Base-by-base conservation (phyloP, 164 flowering plant species). In the Cinnamomum chago region DNA sequence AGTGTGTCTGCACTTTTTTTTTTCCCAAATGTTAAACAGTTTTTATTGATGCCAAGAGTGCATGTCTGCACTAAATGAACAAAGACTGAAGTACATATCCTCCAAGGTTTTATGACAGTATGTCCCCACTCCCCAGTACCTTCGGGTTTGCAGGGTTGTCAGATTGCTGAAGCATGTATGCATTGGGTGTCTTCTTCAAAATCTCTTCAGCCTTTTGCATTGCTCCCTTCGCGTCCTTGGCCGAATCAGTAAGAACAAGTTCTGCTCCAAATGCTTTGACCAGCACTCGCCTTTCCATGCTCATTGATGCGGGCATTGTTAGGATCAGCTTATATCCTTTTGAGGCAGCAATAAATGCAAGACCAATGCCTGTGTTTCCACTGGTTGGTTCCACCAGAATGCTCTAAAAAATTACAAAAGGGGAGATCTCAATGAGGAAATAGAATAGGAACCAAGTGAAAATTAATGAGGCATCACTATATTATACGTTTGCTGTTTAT, bases 261-360 rank as follows among this genome's bases (percentile, higher is more conserved):
- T 91, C 95, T 62, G 98, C 97, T 74, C 98, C 98, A 87, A 93
- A 91, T 74, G 98, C 98, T 80, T 86, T 91, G 4, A 93, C 58
- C 78, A 91, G 85, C 52, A 91, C 95, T 76, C 98, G 85, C 82
- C 95, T 89, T 83, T 93, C 98, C 81, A 91, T 70, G 76, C 97
- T 91, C 95, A 90, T 91, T 67, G 95, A 91, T 58, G 96, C 91
- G 55, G 98, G 98, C 98, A 93, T 93, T 30, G 98, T 91, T 78
- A 93, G 80, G 65, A 90, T 91, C 68, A 93, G 90, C 77, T 79
- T 89, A 79, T 93, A 93, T 70, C 98, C 95, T 83, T 76, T 91
- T 73, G 92, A 80, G 76, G 96, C 96, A 78, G 98, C 98, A 67
- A 93, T 87, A 75, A 93, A 93, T 68, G 98, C 96, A 74, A 93